Evolutionary conservation across 192 early-diverging fungal species (phyloP).

Genomic region (Funneliformis geosporum): DNA sequence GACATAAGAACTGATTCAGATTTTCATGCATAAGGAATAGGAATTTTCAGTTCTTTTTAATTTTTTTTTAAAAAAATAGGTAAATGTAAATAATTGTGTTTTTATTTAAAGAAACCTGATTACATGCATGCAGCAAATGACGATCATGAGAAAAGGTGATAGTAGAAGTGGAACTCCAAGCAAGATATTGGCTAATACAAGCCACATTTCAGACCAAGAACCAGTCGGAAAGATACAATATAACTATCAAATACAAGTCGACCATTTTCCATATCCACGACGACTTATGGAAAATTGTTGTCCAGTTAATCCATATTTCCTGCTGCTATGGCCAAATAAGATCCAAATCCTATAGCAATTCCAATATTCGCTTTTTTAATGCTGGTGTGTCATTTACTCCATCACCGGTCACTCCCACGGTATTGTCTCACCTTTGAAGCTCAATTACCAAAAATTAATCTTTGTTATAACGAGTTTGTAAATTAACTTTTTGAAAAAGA

Average conservation of each 20-base stretch:
- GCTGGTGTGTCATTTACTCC: slow-evolving; percentile 92
- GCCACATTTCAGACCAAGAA: slow-evolving; percentile 72
- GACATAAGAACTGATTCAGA: slow-evolving; percentile 75
- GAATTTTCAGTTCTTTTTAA: slow-evolving; percentile 58
- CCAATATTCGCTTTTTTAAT: slow-evolving; percentile 88
- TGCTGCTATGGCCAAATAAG: slow-evolving; percentile 75
- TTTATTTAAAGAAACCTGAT: slow-evolving; percentile 40
- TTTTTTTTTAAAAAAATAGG: slow-evolving; percentile 16
- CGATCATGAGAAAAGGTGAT: slow-evolving; percentile 79
- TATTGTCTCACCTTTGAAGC: slow-evolving; percentile 65
- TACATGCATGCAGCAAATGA: slow-evolving; percentile 68
- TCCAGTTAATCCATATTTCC: slow-evolving; percentile 66
- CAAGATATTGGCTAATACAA: slow-evolving; percentile 77
- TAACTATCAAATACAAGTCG: slow-evolving; percentile 85
- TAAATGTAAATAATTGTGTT: background rate
- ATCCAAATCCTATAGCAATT: slow-evolving; percentile 83
- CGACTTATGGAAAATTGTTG: slow-evolving; percentile 40
- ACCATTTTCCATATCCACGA: slow-evolving; percentile 76
- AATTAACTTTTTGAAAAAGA: slow-evolving; percentile 55
- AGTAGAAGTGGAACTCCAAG: slow-evolving; percentile 80
- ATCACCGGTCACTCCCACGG: slow-evolving; percentile 90
- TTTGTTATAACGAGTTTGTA: slow-evolving; percentile 91
- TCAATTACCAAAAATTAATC: slow-evolving; percentile 82
- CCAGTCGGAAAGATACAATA: slow-evolving; percentile 80
- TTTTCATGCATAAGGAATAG: slow-evolving; percentile 74